phyloP scores from a whole-genome alignment of 2,329 filamentous ascomycete species.

The Botrytis paeoniae region DNA sequence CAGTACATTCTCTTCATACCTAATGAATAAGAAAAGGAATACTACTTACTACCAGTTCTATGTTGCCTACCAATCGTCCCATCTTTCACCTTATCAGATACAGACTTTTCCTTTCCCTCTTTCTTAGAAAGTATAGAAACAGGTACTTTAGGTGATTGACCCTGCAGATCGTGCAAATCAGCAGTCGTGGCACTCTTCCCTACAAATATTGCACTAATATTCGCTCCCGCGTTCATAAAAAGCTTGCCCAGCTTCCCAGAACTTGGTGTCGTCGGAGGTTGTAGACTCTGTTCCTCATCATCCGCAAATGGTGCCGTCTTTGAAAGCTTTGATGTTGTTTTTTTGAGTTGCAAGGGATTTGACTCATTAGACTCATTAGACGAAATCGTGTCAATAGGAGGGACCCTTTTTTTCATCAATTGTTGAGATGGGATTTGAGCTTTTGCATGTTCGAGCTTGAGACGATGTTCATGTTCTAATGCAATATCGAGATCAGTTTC shows the following conservation, averaged over 20 bases:
- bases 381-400: neutral
- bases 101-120: neutral
- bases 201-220: constrained; percentile 7
- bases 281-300: neutral
- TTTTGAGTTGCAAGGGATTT: neutral
- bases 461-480: neutral
- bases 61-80: neutral
- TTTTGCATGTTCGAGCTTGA: neutral
- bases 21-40: neutral
- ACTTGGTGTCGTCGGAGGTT: neutral
- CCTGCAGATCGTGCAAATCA: neutral
- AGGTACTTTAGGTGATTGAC: neutral
- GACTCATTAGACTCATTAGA: neutral
- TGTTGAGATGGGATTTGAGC: neutral
- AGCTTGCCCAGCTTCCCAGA: neutral
- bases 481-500: constrained; percentile 1
- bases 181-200: neutral
- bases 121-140: neutral
- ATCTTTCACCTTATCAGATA: neutral
- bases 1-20: neutral
- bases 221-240: constrained; percentile 1
- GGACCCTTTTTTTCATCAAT: neutral
- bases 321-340: neutral
- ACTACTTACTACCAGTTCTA: neutral
- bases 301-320: neutral